These are phyloP conservation scores for Chaetomium tenue DNA, from an alignment of 495 filamentous ascomycete genomes.

Conservation along the genomic window DNA sequence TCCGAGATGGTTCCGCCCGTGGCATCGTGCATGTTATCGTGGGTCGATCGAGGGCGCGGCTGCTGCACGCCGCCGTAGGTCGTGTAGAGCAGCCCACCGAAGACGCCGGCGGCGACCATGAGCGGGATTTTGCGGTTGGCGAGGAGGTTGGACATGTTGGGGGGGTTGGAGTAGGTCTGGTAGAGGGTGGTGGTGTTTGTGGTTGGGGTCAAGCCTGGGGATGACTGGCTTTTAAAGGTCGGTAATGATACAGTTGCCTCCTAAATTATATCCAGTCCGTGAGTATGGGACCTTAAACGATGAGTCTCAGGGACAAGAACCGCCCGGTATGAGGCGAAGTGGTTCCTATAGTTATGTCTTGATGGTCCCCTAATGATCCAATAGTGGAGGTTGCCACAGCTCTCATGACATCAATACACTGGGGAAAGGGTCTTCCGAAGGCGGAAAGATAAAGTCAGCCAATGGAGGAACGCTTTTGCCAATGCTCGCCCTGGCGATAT, in stretches of 20 bases:
- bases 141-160: conserved; percentile 26
- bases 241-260: too few species aligned
- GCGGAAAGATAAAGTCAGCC: too few species aligned
- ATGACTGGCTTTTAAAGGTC: too few species aligned
- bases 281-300: too few species aligned
- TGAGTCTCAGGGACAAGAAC: too few species aligned
- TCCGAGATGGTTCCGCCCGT: conserved; percentile 19
- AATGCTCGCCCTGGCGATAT: too few species aligned
- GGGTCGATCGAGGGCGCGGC: conserved; percentile 21
- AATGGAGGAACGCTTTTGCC: too few species aligned
- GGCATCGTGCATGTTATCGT: neutral
- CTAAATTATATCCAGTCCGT: too few species aligned
- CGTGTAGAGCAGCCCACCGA: conserved; percentile 25
- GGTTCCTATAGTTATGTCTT: neutral
- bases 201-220: neutral
- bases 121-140: conserved; percentile 26
- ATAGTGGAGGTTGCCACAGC: neutral
- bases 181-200: neutral
- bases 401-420: neutral
- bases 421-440: too few species aligned
- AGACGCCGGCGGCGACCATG: conserved; percentile 19
- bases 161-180: neutral
- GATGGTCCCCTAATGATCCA: neutral
- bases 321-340: neutral
- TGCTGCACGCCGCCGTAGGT: conserved; percentile 31